These are phyloP conservation scores for Pythium brachiatum DNA, from an alignment of 352 stramenopile genomes.

Conservation along the genomic window DNA sequence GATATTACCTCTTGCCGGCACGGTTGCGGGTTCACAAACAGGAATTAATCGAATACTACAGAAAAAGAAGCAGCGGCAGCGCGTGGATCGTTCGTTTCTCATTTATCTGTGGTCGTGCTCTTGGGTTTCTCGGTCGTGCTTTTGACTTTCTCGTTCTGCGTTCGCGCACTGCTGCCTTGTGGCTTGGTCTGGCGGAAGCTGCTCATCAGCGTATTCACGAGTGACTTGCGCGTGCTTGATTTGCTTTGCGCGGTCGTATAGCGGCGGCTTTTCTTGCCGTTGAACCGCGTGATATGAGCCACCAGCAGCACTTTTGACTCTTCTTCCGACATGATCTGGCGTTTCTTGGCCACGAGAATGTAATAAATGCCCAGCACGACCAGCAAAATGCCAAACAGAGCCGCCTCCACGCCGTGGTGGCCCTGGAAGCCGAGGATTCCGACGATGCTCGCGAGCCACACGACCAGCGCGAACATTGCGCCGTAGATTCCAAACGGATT, in stretches of 20 bases:
- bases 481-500: conserved; percentile 28
- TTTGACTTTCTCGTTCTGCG: not conserved
- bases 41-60: no score
- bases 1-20: no score
- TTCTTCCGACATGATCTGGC: conserved; percentile 25
- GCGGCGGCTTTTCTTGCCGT: not conserved
- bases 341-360: conserved; percentile 10
- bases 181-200: not conserved
- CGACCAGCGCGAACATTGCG: conserved; percentile 19
- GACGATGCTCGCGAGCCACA: conserved; percentile 27
- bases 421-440: conserved; percentile 23
- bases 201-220: not conserved
- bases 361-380: conserved; percentile 18
- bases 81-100: no score
- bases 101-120: not conserved
- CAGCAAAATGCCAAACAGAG: conserved; percentile 8
- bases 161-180: not conserved
- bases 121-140: no score
- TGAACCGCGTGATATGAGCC: conserved; percentile 18
- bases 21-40: no score
- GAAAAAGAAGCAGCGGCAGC: no score
- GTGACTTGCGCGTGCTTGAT: not conserved
- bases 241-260: not conserved
- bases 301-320: conserved; percentile 21
- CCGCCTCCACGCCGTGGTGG: conserved; percentile 10